These are phyloP conservation scores for Acacia concinna DNA, from an alignment of 331 rosid genomes.

Conservation along the genomic window DNA sequence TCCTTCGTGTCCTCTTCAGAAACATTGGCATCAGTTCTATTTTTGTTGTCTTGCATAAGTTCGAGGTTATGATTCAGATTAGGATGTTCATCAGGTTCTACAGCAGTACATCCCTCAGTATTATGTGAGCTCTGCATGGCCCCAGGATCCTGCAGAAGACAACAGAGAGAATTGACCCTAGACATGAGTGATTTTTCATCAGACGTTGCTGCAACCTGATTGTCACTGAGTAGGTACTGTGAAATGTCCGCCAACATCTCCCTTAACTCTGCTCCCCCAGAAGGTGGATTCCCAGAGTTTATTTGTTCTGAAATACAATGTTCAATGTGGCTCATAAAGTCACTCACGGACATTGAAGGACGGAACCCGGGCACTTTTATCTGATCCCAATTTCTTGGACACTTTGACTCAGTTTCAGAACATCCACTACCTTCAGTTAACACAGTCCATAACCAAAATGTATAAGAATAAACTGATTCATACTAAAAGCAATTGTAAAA, in stretches of 20 bases:
- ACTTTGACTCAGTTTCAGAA: slow-evolving; percentile 71
- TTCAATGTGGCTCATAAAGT: slow-evolving; percentile 80
- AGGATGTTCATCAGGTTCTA: slow-evolving; percentile 35
- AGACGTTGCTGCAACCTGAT: slow-evolving; percentile 52
- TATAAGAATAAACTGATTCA: slow-evolving; percentile 21
- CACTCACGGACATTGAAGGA: slow-evolving; percentile 81
- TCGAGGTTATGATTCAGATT: slow-evolving; percentile 31
- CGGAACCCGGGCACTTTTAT: slow-evolving; percentile 71
- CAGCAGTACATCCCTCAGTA: slow-evolving; percentile 27
- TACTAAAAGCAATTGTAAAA: slow-evolving; percentile 10
- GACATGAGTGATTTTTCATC: slow-evolving; percentile 90
- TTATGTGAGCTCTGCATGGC: slow-evolving; percentile 41
- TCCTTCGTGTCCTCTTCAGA: slow-evolving; percentile 50
- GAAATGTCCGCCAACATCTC: slow-evolving; percentile 71
- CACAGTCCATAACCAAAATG: slow-evolving; percentile 49
- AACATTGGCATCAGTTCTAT: slow-evolving; percentile 38
- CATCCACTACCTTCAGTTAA: slow-evolving; percentile 64
- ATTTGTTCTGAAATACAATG: slow-evolving; percentile 76
- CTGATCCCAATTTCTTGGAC: slow-evolving; percentile 65
- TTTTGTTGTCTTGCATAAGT: slow-evolving; percentile 19
- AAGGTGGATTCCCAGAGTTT: slow-evolving; percentile 52
- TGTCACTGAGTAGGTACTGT: slow-evolving; percentile 77
- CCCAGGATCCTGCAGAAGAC: slow-evolving; percentile 82
- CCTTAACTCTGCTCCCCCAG: slow-evolving; percentile 51
- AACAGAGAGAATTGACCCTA: slow-evolving; percentile 88